These are phyloP conservation scores for Amaranthus tricolor DNA, from an alignment of 179 eudicot species.

Conservation along the genomic window DNA sequence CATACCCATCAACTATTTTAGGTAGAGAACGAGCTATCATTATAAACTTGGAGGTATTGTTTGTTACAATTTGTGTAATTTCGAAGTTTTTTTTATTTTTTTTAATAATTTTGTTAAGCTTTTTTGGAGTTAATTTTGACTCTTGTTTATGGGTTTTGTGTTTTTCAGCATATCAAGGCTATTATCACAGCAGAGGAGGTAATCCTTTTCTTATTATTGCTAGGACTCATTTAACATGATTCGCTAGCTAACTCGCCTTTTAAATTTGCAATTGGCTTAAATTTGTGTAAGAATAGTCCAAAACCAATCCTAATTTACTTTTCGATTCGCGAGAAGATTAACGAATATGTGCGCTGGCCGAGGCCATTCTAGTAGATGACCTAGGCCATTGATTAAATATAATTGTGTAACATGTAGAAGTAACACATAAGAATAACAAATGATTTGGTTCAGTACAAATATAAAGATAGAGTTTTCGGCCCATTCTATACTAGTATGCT, in stretches of 20 bases:
- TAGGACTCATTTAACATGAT: no score
- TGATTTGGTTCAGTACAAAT: no score
- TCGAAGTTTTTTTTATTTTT: neutral
- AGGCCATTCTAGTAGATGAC: no score
- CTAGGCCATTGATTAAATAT: no score
- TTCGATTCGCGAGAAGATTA: no score
- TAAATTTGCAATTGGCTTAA: neutral
- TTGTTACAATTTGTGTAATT: neutral
- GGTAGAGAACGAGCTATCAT: constrained; percentile 83
- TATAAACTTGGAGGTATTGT: constrained; percentile 75
- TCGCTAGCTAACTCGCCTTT: no score
- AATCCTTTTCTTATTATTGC: constrained; percentile 9
- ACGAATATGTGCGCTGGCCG: no score
- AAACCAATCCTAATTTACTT: no score
- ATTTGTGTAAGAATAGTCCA: neutral
- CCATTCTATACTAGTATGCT: no score
- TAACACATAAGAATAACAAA: no score
- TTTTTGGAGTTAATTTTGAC: neutral
- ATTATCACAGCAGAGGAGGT: constrained; percentile 93
- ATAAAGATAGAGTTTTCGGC: no score
- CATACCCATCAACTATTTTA: constrained; percentile 80
- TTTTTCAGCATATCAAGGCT: constrained; percentile 85
- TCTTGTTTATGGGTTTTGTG: constrained; percentile 12
- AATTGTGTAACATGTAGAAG: no score
- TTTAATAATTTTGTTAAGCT: neutral